Base-by-base conservation (phyloP, 495 filamentous ascomycete genomes). In the Lophiostoma macrostomum region DNA sequence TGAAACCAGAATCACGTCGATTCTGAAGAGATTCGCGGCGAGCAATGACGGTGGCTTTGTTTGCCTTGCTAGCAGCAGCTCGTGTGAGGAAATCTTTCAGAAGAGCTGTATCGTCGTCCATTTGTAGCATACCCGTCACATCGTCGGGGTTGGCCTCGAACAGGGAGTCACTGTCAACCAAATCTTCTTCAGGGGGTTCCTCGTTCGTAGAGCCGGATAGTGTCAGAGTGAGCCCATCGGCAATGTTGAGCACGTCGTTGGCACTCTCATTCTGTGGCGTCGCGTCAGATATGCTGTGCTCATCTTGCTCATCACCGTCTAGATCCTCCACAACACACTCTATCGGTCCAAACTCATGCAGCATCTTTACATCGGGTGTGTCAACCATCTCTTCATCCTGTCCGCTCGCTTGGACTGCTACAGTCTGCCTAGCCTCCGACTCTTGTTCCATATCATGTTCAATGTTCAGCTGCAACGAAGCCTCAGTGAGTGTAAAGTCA, bases 81-180 rank as follows among this genome's bases (percentile, higher is more conserved):
- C 76, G 79, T 47, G 73, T 78, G 25, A 85, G 67, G 60, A 84
- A 85, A 41, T 78, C 76, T 55, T 80, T 81, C 20, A 85, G 72
- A 18, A 84, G 58, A 39, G 69, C 79, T 1, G 80, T 78, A 67
- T 84, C 80, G 42, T 81, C 78, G 53, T 76, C 72, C 43, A 71
- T 46, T 39, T 52, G 19, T 16, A 64, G 45, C 31, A 57, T 48
- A 40, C 51, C 44, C 35, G 62, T 54, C 38, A 44, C 29, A 23
- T 51, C 39, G 25, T 52, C 54, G 29, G 50, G 16, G 25, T 40
- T 18, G n/a, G 31, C 12, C 30, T 58, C 49, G 10, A 36, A 13
- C 13, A 42, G 13, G n/a, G n/a, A n/a, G n/a, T n/a, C n/a, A n/a
- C n/a, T n/a, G n/a, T n/a, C n/a, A n/a, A n/a, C n/a, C n/a, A n/a